Evolutionary conservation across 2,329 filamentous ascomycete genomes (phyloP).

Genomic region (Neopestalotiopsis rosae): DNA sequence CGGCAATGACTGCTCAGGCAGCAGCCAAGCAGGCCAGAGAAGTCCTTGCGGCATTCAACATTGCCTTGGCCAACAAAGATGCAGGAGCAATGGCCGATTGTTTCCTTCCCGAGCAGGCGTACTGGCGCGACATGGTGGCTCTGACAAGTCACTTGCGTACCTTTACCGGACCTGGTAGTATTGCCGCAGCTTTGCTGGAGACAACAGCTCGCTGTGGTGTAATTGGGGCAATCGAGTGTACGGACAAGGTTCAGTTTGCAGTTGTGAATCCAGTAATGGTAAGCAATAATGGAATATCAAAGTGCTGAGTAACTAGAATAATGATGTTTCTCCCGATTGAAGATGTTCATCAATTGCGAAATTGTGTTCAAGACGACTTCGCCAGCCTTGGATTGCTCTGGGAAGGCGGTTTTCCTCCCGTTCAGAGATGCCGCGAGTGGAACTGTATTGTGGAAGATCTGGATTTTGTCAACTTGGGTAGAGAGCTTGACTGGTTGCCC

Average conservation of each 20-base stretch:
- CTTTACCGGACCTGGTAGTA: constrained; percentile 27
- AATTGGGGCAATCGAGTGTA: constrained; percentile 21
- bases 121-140: constrained; percentile 42
- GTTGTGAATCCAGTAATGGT: constrained; percentile 23
- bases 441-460: constrained; percentile 38
- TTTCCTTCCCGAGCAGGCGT: constrained; percentile 39
- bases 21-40: constrained; percentile 15
- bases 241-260: constrained; percentile 23
- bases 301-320: background rate
- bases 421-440: background rate
- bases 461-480: constrained; percentile 38
- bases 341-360: constrained; percentile 34
- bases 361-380: constrained; percentile 38
- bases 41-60: constrained; percentile 26
- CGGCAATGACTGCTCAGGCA: background rate
- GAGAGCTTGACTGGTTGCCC: constrained; percentile 27
- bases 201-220: constrained; percentile 25
- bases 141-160: constrained; percentile 44
- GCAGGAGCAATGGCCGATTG: constrained; percentile 27
- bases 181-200: constrained; percentile 32
- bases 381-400: constrained; percentile 36
- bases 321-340: constrained; percentile 24
- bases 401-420: constrained; percentile 39
- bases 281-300: background rate
- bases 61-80: constrained; percentile 27